phyloP scores from a whole-genome alignment of 208 protist genomes.

The Wallacemonas sp. region DNA sequence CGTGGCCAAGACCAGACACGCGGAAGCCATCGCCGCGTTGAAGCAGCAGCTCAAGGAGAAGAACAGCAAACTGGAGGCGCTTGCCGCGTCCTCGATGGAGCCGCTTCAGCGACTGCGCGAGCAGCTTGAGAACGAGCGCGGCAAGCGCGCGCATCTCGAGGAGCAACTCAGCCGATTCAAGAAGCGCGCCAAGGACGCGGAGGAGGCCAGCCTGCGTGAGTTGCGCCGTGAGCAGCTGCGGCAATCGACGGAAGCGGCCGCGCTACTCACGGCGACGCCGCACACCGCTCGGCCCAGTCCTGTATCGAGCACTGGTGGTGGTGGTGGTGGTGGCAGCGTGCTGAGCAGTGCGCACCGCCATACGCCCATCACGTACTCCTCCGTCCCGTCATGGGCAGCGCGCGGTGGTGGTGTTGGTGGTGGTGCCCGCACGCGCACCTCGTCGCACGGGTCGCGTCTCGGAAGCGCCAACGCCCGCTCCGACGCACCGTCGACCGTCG shows the following conservation, averaged over 20 bases:
- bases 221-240: constrained; percentile 82
- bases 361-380: neutral
- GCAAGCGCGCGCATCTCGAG: constrained; percentile 68
- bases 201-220: constrained; percentile 72
- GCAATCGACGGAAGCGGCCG: constrained; percentile 19
- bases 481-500: neutral
- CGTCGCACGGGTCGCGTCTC: constrained; percentile 4
- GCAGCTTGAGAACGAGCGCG: constrained; percentile 87
- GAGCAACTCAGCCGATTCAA: constrained; percentile 71
- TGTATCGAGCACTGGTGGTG: neutral
- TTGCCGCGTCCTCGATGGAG: constrained; percentile 57
- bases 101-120: constrained; percentile 73
- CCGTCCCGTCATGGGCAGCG: constrained; percentile 7
- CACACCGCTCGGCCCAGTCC: neutral
- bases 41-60: constrained; percentile 85
- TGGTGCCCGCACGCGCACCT: too few species aligned
- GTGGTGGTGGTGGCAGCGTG: neutral
- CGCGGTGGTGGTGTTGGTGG: too few species aligned
- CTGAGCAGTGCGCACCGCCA: constrained; percentile 5
- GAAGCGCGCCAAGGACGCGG: constrained; percentile 75
- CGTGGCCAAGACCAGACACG: constrained; percentile 42
- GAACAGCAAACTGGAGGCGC: constrained; percentile 67
- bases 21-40: constrained; percentile 64
- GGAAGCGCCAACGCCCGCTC: constrained; percentile 5
- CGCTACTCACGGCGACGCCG: constrained; percentile 9